These are phyloP conservation scores for Ustilago trichophora DNA, from an alignment of 1,284 basidiomycete genomes.

Conservation along the genomic window DNA sequence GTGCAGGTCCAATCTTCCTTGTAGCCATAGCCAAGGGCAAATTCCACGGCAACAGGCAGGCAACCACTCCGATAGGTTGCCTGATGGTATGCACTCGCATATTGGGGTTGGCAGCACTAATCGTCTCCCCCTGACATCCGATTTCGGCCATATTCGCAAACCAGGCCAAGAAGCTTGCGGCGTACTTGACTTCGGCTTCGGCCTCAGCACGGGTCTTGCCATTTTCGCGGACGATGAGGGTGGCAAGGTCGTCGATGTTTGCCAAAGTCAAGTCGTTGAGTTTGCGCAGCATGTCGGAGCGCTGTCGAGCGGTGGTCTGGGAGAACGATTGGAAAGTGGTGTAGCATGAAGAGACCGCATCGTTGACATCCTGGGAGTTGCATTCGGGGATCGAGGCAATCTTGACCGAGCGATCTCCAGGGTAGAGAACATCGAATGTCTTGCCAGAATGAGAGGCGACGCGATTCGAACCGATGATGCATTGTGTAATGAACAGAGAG, in stretches of 20 bases:
- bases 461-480: slow-evolving; percentile 25
- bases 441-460: slow-evolving; percentile 21
- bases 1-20: slow-evolving; percentile 32
- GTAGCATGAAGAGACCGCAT: slow-evolving; percentile 24
- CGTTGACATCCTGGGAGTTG: slow-evolving; percentile 21
- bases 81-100: slow-evolving; percentile 27
- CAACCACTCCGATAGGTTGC: slow-evolving; percentile 43
- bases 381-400: slow-evolving; percentile 36
- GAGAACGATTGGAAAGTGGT: slow-evolving; percentile 19
- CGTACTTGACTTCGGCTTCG: slow-evolving; percentile 41
- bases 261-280: slow-evolving; percentile 37
- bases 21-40: slow-evolving; percentile 47
- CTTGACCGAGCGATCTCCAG: slow-evolving; percentile 10
- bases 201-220: slow-evolving; percentile 43
- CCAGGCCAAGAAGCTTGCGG: slow-evolving; percentile 29
- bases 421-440: slow-evolving; percentile 32
- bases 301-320: slow-evolving; percentile 22
- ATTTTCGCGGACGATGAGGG: slow-evolving; percentile 43
- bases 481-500: slow-evolving; percentile 25
- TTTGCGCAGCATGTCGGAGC: slow-evolving; percentile 30
- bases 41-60: slow-evolving; percentile 50
- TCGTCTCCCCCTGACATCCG: slow-evolving; percentile 28
- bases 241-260: slow-evolving; percentile 37
- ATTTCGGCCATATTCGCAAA: slow-evolving; percentile 32
- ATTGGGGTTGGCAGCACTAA: slow-evolving; percentile 22